phyloP scores from a whole-genome alignment of 176 grass and related monocot genomes.

The Avena atlantica region DNA sequence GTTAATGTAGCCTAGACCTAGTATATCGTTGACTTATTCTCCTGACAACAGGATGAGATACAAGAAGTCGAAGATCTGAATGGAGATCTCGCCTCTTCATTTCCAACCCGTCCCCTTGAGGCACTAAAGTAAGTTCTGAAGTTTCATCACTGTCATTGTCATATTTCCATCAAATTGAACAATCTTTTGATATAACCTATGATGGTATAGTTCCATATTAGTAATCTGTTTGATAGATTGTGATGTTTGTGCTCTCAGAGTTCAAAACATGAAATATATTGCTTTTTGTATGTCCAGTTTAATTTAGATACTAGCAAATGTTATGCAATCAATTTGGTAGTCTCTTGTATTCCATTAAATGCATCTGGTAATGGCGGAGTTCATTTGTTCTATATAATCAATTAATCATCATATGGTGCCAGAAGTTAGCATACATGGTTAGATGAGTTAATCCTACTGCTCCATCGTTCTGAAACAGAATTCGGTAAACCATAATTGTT shows the following conservation, averaged over 20 bases:
- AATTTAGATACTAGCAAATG: background rate
- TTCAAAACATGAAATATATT: background rate
- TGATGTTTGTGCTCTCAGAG: conserved; percentile 4
- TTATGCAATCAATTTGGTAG: conserved; percentile 15
- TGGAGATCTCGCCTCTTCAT: conserved; percentile 71
- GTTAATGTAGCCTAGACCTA: conserved; percentile 34
- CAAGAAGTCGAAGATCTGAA: conserved; percentile 80
- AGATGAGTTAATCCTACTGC: conserved; percentile 1
- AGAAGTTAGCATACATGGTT: conserved; percentile 20
- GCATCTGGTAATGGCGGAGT: background rate
- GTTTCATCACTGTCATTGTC: background rate
- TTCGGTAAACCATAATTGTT: background rate
- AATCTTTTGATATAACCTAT: conserved; percentile 29
- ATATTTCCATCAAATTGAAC: conserved; percentile 26
- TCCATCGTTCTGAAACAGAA: conserved; percentile 1
- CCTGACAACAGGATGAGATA: conserved; percentile 59
- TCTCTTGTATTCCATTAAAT: background rate
- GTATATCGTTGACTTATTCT: conserved; percentile 29
- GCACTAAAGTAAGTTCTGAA: conserved; percentile 77
- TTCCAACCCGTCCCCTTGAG: conserved; percentile 77
- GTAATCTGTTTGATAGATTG: conserved; percentile 32
- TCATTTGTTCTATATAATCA: background rate
- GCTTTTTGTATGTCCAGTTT: background rate
- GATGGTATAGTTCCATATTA: conserved; percentile 12
- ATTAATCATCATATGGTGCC: conserved; percentile 1